Evolutionary conservation across 192 early-diverging fungal species (phyloP).

Genomic region (Backusella sp.): DNA sequence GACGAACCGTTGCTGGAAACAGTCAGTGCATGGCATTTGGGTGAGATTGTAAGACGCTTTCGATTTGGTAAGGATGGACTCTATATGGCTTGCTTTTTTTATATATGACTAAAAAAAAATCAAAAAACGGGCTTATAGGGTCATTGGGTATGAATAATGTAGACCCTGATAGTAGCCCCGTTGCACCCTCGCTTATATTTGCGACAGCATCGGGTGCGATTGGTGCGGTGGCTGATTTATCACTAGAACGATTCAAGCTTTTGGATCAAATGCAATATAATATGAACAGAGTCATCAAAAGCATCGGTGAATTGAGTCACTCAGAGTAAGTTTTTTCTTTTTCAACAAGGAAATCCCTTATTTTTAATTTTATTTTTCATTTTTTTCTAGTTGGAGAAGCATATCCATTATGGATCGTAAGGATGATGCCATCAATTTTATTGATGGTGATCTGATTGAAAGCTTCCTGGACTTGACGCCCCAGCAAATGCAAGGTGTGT

Average conservation of each 20-base stretch:
- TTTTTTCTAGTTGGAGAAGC: conserved; percentile 55
- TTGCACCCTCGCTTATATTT: conserved; percentile 60
- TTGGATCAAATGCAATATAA: conserved; percentile 70
- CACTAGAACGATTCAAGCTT: conserved; percentile 56
- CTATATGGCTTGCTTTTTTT: not conserved
- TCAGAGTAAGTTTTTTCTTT: conserved; percentile 31
- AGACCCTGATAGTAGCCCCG: conserved; percentile 58
- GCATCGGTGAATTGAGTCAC: conserved; percentile 69
- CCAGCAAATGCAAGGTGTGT: conserved; percentile 35
- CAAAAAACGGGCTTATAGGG: conserved; percentile 39
- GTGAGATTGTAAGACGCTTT: conserved; percentile 81
- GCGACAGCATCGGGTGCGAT: conserved; percentile 79
- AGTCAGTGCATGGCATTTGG: conserved; percentile 74
- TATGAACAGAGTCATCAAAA: conserved; percentile 56
- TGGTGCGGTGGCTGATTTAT: conserved; percentile 75
- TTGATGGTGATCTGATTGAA: conserved; percentile 97
- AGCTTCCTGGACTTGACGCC: conserved; percentile 70
- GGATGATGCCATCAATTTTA: conserved; percentile 55
- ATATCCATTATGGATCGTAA: conserved; percentile 56
- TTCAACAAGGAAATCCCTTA: too few species aligned
- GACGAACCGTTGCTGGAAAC: conserved; percentile 57
- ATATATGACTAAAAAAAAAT: not conserved
- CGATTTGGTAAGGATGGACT: conserved; percentile 57
- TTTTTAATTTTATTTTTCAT: not conserved
- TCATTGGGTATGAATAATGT: conserved; percentile 71